These are phyloP conservation scores for Parafenestella ontariensis DNA, from an alignment of 2,329 filamentous ascomycete species.

Conservation along the genomic window DNA sequence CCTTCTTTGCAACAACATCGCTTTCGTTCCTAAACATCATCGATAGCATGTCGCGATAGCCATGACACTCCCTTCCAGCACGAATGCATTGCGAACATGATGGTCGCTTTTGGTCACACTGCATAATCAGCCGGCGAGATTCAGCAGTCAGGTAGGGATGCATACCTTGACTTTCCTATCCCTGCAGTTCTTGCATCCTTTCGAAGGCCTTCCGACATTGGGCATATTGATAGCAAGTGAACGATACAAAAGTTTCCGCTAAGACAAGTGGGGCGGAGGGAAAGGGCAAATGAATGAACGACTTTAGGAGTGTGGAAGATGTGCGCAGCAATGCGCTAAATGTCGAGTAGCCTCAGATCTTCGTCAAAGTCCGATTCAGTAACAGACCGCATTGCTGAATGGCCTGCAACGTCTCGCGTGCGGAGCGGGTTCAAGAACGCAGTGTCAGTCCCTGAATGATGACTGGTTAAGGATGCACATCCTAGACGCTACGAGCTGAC, in stretches of 20 bases:
- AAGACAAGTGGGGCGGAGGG: not conserved
- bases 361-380: not conserved
- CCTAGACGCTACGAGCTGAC: not conserved
- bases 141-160: not conserved
- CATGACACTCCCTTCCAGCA: constrained; percentile 34
- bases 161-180: constrained; percentile 41
- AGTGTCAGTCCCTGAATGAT: not conserved
- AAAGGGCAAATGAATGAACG: not conserved
- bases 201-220: constrained; percentile 41
- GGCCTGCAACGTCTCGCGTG: not conserved
- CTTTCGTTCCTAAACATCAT: constrained; percentile 45
- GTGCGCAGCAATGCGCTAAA: not conserved
- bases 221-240: constrained; percentile 22
- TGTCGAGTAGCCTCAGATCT: not conserved
- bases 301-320: no score
- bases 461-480: not conserved
- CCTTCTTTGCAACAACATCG: constrained; percentile 32
- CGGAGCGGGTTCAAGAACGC: not conserved
- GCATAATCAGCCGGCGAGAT: not conserved
- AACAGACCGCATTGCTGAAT: not conserved
- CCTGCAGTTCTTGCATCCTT: constrained; percentile 42
- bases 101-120: constrained; percentile 45
- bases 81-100: constrained; percentile 44
- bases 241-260: no score
- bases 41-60: constrained; percentile 39